Conservation (phyloP, 257 asterid genomes). For the Handroanthus guayacan region DNA sequence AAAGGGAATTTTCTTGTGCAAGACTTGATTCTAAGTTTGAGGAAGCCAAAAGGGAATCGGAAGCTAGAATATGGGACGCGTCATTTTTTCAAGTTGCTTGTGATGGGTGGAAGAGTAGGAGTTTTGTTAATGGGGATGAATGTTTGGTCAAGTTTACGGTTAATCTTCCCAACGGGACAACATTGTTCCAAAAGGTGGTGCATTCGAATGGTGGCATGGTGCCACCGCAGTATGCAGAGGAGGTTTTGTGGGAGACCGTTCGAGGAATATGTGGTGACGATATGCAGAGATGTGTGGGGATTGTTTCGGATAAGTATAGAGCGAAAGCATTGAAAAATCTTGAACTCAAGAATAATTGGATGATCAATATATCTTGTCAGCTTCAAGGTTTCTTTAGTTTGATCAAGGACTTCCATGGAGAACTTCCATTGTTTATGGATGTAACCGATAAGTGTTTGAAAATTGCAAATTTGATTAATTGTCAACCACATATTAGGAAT, state of each 20-base stretch:
- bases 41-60: conserved; percentile 55
- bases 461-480: conserved; percentile 58
- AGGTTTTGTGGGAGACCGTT: conserved; percentile 60
- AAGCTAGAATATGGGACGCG: conserved; percentile 67
- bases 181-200: conserved; percentile 59
- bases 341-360: conserved; percentile 65
- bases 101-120: conserved; percentile 64
- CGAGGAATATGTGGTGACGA: conserved; percentile 54
- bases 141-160: conserved; percentile 52
- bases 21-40: conserved; percentile 67
- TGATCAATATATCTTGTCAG: conserved; percentile 72
- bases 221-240: conserved; percentile 67
- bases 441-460: conserved; percentile 65
- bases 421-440: conserved; percentile 62
- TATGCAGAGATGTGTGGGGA: conserved; percentile 64
- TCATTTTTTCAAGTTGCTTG: conserved; percentile 67
- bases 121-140: conserved; percentile 48
- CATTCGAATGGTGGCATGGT: conserved; percentile 47
- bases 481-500: conserved; percentile 58
- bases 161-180: conserved; percentile 76
- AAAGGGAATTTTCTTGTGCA: conserved; percentile 53
- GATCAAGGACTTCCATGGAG: conserved; percentile 63
- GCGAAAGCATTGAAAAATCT: conserved; percentile 65
- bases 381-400: conserved; percentile 61
- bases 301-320: conserved; percentile 69